Evolutionary conservation across 352 stramenopile genomes (phyloP), one percentile per base, ranked within the genome.

Genomic region (Blastocystis sp.): DNA sequence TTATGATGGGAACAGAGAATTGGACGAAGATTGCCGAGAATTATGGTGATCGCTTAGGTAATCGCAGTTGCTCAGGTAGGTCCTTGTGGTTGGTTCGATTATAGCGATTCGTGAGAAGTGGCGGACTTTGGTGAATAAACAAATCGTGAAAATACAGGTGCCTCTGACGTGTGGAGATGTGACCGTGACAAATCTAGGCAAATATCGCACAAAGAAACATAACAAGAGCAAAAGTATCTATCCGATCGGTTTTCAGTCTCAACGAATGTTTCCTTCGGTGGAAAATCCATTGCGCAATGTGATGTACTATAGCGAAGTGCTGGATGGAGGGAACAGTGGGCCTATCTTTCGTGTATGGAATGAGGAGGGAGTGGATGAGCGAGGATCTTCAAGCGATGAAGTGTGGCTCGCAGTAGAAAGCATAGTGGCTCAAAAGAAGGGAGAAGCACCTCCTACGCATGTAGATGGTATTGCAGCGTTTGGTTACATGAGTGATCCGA

Each of bases 81-180:
- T 23, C 39, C 3, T 39, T 26, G 59, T 11, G 13, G 9, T 2
- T 64, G 9, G 26, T 23, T 66, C 34, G 41, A 41, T n/a, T 56
- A 62, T 84, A 84, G 73, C 43, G 26, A 84, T 84, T 29, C 73
- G 53, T 11, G 73, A 68, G 20, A 84, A 84, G 39, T 84, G 73
- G 73, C 64, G 23, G 39, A 61, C 20, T 6, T 18, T 84, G 56
- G 15, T 37, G 11, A 13, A 5, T 13, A n/a, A 26, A 6, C 26
- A 13, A 15, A n/a, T 20, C 8, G 9, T 29, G 26, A 20, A 3
- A 37, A 37, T 80, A 26, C 39, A 47, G 7, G 39, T 84, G 18
- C 73, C 73, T n/a, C 20, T n/a, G 20, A 64, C 47, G 2, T 66
- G 29, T n/a, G 73, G 53, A 13, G 34, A 63, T 15, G 23, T 84